A percentile compares a stretch with the other conserved stretches of the same genome.
These are phyloP conservation scores for Besnoitia besnoiti DNA, from an alignment of 169 alveolate genomes.

Conservation along the genomic window DNA sequence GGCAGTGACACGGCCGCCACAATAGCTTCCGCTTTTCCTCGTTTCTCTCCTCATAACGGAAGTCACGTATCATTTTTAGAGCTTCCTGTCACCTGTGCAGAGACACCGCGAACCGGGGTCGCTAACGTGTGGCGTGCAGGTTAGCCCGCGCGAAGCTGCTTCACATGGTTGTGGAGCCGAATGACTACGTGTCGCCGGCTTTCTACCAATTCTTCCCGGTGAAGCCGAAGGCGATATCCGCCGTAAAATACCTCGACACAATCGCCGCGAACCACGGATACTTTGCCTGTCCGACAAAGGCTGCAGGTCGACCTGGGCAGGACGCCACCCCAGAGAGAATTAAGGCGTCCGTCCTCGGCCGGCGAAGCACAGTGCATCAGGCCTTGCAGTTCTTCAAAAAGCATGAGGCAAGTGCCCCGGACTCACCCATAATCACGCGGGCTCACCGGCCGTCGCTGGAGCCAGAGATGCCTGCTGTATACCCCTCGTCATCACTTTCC, in stretches of 20 bases:
- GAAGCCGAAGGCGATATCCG: not conserved
- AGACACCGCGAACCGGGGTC: too few species aligned
- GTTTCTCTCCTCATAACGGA: too few species aligned
- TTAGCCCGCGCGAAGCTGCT: constrained; percentile 16
- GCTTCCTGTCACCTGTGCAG: too few species aligned
- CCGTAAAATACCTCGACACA: not conserved
- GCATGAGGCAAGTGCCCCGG: not conserved
- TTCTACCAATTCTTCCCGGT: not conserved
- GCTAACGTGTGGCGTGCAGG: too few species aligned
- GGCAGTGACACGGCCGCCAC: too few species aligned
- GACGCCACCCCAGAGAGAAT: not conserved
- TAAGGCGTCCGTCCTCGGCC: not conserved
- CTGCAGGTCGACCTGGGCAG: not conserved
- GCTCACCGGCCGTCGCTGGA: too few species aligned
- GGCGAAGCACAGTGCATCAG: not conserved
- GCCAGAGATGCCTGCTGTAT: too few species aligned
- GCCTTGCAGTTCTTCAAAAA: not conserved
- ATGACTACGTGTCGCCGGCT: not conserved
- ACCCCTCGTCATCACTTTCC: too few species aligned
- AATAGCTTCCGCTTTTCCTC: too few species aligned
- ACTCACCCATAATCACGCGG: too few species aligned
- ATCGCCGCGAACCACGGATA: not conserved
- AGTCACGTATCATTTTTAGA: too few species aligned
- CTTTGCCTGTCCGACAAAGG: not conserved
- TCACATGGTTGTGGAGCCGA: not conserved